phyloP scores from a whole-genome alignment of 2,329 filamentous ascomycete genomes.

The Phoma sp. region DNA sequence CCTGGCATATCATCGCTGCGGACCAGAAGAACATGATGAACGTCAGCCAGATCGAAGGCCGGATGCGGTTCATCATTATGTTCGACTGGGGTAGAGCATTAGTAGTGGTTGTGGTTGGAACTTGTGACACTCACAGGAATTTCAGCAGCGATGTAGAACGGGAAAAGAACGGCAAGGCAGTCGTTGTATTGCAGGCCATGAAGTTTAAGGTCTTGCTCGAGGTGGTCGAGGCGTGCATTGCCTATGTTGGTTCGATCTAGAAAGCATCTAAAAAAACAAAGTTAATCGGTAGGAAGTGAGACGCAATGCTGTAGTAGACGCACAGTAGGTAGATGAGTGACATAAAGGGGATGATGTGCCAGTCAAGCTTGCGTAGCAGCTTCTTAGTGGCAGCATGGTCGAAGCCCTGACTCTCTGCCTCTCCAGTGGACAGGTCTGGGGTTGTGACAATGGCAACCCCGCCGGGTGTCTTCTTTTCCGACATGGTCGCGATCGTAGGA shows the following conservation, averaged over 20 bases:
- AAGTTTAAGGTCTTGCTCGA: conserved; percentile 46
- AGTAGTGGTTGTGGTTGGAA: background rate
- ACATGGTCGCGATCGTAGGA: conserved; percentile 7
- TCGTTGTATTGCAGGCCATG: conserved; percentile 63
- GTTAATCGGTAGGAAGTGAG: background rate
- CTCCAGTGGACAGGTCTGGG: conserved; percentile 19
- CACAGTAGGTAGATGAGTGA: conserved; percentile 62
- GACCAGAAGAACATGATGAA: conserved; percentile 49
- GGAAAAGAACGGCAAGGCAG: conserved; percentile 62
- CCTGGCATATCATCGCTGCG: conserved; percentile 37
- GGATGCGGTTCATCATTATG: conserved; percentile 59
- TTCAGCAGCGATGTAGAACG: conserved; percentile 61
- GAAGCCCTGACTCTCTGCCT: conserved; percentile 42
- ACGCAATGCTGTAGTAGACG: conserved; percentile 12
- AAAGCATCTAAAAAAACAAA: conserved; percentile 52
- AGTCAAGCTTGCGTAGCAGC: conserved; percentile 61
- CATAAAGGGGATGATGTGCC: conserved; percentile 65
- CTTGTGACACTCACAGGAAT: conserved; percentile 49
- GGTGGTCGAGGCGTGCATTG: conserved; percentile 48
- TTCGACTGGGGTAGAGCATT: conserved; percentile 49
- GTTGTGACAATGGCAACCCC: conserved; percentile 15
- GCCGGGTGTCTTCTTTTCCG: conserved; percentile 17
- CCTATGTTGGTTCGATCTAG: conserved; percentile 60
- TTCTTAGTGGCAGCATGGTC: conserved; percentile 55
- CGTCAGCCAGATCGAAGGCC: conserved; percentile 45